Conservation (phyloP, 2,329 filamentous ascomycete species). For the Cytospora paraplurivora region DNA sequence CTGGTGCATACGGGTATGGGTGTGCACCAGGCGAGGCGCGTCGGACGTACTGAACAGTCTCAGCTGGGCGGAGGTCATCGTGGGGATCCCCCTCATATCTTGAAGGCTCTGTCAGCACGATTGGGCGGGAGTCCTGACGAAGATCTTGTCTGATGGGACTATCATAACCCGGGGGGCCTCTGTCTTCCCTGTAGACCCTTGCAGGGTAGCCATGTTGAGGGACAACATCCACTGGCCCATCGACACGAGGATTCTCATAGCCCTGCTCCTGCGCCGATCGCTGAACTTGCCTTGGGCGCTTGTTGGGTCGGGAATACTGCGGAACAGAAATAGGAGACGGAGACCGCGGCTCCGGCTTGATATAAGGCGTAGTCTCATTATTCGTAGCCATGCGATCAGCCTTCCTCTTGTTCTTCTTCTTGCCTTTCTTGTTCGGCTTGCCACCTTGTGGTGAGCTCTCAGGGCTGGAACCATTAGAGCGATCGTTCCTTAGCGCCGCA, state of each 20-base stretch:
- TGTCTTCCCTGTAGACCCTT: slow-evolving; percentile 39
- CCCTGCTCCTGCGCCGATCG: slow-evolving; percentile 42
- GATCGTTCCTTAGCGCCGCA: slow-evolving; percentile 56
- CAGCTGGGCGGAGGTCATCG: slow-evolving; percentile 38
- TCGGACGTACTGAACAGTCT: slow-evolving; percentile 40
- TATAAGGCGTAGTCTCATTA: slow-evolving; percentile 52
- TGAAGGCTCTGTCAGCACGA: slow-evolving; percentile 33
- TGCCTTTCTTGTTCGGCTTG: slow-evolving; percentile 51
- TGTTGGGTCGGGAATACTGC: slow-evolving; percentile 56
- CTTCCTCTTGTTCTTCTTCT: slow-evolving; percentile 56
- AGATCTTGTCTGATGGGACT: slow-evolving; percentile 34
- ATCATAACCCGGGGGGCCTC: slow-evolving; percentile 42
- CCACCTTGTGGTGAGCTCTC: slow-evolving; percentile 62
- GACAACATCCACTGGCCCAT: slow-evolving; percentile 49
- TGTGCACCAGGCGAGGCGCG: slow-evolving; percentile 43
- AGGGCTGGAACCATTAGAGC: slow-evolving; percentile 54
- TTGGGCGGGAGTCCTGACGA: slow-evolving; percentile 34
- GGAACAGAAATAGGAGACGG: slow-evolving; percentile 59
- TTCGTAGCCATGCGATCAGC: slow-evolving; percentile 53
- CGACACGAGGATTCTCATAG: slow-evolving; percentile 39
- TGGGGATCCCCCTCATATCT: slow-evolving; percentile 40
- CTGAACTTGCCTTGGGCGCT: slow-evolving; percentile 55
- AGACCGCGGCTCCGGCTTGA: slow-evolving; percentile 67
- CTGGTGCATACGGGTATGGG: slow-evolving; percentile 42
- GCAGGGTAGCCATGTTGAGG: slow-evolving; percentile 41